Evolutionary conservation across 2,329 filamentous ascomycete species (phyloP), one percentile per base, ranked within the genome.

Genomic region (Amphichorda felina): DNA sequence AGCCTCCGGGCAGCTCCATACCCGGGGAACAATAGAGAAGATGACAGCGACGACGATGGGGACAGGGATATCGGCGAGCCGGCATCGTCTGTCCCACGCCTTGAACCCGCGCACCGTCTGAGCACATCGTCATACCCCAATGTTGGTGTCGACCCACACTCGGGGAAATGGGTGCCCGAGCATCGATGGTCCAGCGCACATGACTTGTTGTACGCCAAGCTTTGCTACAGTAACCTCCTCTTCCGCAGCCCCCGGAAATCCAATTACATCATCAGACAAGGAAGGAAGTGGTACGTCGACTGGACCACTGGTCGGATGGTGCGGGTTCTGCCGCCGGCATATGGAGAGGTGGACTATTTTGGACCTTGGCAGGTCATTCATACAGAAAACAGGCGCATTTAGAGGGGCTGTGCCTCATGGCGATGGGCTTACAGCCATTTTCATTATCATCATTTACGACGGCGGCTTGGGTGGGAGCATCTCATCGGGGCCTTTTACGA

Each of bases 231-330:
- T n/a, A 68, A 72, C 34, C 55, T 76, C 8, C 58, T 73, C 17
- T 71, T 69, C 49, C 61, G 67, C 38, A 70, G 66, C 39, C 72
- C 72, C 17, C 59, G 72, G 35, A 75, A 75, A 49, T 70, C 63
- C 40, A 70, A 72, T 45, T 70, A 70, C 43, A 64, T 76, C 38
- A 64, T 76, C 45, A 60, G 60, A 50, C 64, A 68, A 41, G 72
- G 70, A 29, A 72, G 69, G 49, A 62, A 70, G 46, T 76, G 70
- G 69, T 63, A 64, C 40, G 68, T 76, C 30, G 71, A 76, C 56
- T 76, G 72, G 72, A 53, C 54, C 11, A 74, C 69, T 13, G 72
- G 72, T 26, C 62, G 63, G 37, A 68, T 72, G 63, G 59, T 64
- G 19, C 59, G 66, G 13, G 68, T 72, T 15, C 55, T 66, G 14